phyloP scores from a whole-genome alignment of 2,329 filamentous ascomycete species.

The Clarireedia paspali region DNA sequence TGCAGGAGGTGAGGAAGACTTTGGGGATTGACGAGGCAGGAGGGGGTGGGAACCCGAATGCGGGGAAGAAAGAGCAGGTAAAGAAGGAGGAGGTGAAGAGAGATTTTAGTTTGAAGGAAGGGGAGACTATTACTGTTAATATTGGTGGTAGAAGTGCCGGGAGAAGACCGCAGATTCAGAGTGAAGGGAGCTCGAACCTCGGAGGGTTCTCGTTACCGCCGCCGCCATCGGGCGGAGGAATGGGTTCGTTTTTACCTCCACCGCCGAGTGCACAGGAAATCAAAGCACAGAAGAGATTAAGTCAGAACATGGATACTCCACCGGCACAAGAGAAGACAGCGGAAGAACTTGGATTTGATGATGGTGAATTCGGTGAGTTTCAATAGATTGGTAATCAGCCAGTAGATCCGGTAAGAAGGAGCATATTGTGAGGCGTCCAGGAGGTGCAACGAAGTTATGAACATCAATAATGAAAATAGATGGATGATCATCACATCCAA shows the following conservation, averaged over 20 bases:
- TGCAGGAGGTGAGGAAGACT: slow-evolving; percentile 70
- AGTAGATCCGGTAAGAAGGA: neutral
- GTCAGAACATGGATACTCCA: slow-evolving; percentile 38
- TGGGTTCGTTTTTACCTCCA: slow-evolving; percentile 50
- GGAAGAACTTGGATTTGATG: slow-evolving; percentile 71
- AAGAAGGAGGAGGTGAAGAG: slow-evolving; percentile 44
- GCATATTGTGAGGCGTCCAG: neutral
- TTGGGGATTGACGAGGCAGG: slow-evolving; percentile 48
- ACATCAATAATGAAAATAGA: neutral
- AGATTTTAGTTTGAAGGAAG: slow-evolving; percentile 82
- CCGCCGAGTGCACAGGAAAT: slow-evolving; percentile 56
- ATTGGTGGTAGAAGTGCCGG: slow-evolving; percentile 47
- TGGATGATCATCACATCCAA: neutral
- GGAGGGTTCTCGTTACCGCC: slow-evolving; percentile 63
- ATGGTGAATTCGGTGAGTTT: slow-evolving; percentile 85
- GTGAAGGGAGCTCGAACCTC: slow-evolving; percentile 21
- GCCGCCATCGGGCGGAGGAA: slow-evolving; percentile 36
- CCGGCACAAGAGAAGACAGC: slow-evolving; percentile 33
- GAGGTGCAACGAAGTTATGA: neutral
- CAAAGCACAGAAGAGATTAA: slow-evolving; percentile 51
- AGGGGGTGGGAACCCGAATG: slow-evolving; percentile 26
- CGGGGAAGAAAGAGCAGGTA: slow-evolving; percentile 28
- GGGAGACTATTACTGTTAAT: slow-evolving; percentile 81
- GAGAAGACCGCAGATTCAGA: slow-evolving; percentile 17
- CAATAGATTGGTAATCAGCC: slow-evolving; percentile 17